Evolutionary conservation across 306 rosid species (phyloP), one percentile per base, ranked within the genome.

Genomic region (Lablab purpureus): DNA sequence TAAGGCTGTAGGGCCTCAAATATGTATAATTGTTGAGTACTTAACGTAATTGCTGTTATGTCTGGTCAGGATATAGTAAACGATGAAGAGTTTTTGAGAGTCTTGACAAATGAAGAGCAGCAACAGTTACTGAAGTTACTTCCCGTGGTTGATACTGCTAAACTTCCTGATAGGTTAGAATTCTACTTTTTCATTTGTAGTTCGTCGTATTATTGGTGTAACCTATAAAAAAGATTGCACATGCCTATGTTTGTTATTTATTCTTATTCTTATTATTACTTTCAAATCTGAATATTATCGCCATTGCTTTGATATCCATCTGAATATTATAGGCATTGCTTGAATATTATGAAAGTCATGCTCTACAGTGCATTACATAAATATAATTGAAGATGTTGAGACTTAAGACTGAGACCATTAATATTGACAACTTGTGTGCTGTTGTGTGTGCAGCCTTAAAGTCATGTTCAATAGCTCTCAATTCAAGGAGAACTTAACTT

Each of bases 71-170:
- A 91, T 85, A 84, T 88, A 67, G 40, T 93, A 72, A 91, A 90
- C 88, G 88, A 76, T 46, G 96, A 89, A 80, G 98, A 89, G 90
- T 96, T 96, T 67, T 84, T 43, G 68, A 87, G 87, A 83, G 88
- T 83, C 78, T 73, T 96, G 89, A 91, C 98, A 69, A 82, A 69
- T 87, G 99, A 96, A 82, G 99, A 96, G 86, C 98, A 93, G 69
- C 91, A 90, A 59, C 93, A 89, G 70, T 82, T 96, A 78, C 87
- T 90, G 83, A 89, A 91, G 81, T 90, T 84, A 87, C 94, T 96
- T 82, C 88, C 97, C 76, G 81, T 80, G 50, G 91, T 85, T 70
- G 99, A 96, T 87, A 80, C 88, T n/a, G 79, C 80, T 54, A 82
- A 88, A 74, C 80, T 80, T 89, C 97, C 99, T 18, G 92, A 89